Conservation (phyloP, 305 asterid species). For the Plantago coronopus region DNA sequence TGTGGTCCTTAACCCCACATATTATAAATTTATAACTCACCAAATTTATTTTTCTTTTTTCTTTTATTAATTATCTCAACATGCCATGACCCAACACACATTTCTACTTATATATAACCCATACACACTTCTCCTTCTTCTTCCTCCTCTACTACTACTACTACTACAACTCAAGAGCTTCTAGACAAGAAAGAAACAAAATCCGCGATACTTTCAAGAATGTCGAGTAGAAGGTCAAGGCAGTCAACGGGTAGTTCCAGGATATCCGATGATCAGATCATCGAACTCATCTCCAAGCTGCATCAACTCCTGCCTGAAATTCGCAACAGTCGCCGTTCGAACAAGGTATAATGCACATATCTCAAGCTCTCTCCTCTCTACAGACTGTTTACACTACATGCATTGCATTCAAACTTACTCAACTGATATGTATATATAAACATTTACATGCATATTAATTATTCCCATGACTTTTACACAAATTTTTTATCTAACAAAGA, state of each 20-base stretch:
- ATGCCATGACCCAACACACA: slow-evolving; percentile 18
- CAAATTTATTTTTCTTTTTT: slow-evolving; percentile 30
- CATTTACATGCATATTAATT: no score
- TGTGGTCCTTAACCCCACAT: slow-evolving; percentile 48
- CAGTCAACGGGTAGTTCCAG: slow-evolving; percentile 48
- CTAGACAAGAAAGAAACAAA: neutral
- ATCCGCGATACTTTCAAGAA: slow-evolving; percentile 19
- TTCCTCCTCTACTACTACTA: slow-evolving; percentile 5
- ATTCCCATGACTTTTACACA: no score
- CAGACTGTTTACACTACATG: no score
- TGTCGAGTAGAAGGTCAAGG: slow-evolving; percentile 88
- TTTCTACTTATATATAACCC: no score
- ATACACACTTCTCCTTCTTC: slow-evolving; percentile 21
- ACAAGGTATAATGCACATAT: slow-evolving; percentile 42
- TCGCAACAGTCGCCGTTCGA: slow-evolving; percentile 55
- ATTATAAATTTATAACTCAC: slow-evolving; percentile 36
- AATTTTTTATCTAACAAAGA: no score
- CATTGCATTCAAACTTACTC: no score
- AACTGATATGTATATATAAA: no score
- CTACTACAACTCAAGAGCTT: neutral
- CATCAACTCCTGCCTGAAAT: slow-evolving; percentile 88
- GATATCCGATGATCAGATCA: slow-evolving; percentile 75
- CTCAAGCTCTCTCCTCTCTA: neutral
- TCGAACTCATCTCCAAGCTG: slow-evolving; percentile 73
- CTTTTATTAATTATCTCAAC: slow-evolving; percentile 18